These are phyloP conservation scores for Cicer pinnatifidum DNA, from an alignment of 306 rosid genomes.

Conservation along the genomic window DNA sequence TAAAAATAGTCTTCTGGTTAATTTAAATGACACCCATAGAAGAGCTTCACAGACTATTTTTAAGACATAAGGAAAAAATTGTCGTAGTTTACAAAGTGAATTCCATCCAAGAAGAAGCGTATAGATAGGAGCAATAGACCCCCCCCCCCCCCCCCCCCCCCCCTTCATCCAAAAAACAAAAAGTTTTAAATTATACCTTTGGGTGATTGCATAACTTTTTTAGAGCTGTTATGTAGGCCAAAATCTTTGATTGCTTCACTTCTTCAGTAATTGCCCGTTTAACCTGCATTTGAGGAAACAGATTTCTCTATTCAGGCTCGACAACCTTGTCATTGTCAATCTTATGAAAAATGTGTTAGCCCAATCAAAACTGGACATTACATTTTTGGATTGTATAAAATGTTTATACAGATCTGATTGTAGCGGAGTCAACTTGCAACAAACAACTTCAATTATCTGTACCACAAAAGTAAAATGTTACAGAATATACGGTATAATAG, in stretches of 20 bases:
- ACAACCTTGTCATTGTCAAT: conserved; percentile 35
- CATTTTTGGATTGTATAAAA: conserved; percentile 90
- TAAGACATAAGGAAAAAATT: conserved; percentile 14
- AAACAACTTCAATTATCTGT: conserved; percentile 96
- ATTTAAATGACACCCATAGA: conserved; percentile 10
- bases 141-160: neutral
- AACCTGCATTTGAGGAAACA: conserved; percentile 59
- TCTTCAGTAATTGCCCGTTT: conserved; percentile 82
- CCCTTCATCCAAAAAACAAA: conserved; percentile 8
- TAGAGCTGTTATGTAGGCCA: conserved; percentile 91
- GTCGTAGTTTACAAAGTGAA: conserved; percentile 29
- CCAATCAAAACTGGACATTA: conserved; percentile 53
- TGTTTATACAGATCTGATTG: conserved; percentile 89
- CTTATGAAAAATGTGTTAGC: conserved; percentile 34
- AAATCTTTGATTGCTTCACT: conserved; percentile 81
- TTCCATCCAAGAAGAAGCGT: neutral
- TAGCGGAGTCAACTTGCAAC: conserved; percentile 94
- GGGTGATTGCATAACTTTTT: conserved; percentile 98
- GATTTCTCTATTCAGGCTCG: conserved; percentile 40
- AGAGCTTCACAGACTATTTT: conserved; percentile 26
- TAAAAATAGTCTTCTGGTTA: conserved; percentile 9
- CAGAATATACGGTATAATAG: neutral
- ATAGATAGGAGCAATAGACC: conserved; percentile 22
- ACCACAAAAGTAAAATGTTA: conserved; percentile 42
- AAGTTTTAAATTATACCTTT: conserved; percentile 60